A percentile compares a stretch with the other conserved stretches of the same genome.
Evolutionary conservation across 1,284 basidiomycete species (phyloP).

Genomic region (Ceratobasidium sp.): DNA sequence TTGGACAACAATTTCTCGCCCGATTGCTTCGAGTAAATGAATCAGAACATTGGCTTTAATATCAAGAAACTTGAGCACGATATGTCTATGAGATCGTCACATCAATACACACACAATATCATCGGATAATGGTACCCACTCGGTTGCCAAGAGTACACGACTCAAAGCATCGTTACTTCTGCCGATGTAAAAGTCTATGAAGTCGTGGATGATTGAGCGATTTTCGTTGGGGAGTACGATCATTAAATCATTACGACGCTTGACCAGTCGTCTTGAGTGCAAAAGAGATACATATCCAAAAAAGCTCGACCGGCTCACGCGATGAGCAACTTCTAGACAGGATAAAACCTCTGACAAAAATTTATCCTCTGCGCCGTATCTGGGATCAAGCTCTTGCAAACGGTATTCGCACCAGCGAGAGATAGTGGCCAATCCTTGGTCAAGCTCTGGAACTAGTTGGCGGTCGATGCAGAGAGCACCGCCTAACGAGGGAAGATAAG

Average conservation of each 20-base stretch:
- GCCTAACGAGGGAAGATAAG: not conserved
- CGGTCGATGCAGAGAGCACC: not conserved
- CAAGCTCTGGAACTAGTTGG: not conserved
- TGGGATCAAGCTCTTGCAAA: not conserved
- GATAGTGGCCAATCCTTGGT: not conserved
- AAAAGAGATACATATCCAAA: not conserved
- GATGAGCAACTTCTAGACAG: not conserved
- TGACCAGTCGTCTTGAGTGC: not conserved
- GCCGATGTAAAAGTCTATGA: not conserved
- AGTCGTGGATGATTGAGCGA: not conserved
- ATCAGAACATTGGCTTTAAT: conserved; percentile 31
- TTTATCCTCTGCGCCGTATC: not conserved
- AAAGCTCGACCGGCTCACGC: not conserved
- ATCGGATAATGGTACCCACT: not conserved
- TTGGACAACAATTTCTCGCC: conserved; percentile 31
- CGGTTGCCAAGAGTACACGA: not conserved
- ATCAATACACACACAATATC: not conserved
- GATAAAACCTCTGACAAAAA: not conserved
- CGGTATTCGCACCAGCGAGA: conserved; percentile 15
- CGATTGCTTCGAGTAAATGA: conserved; percentile 27
- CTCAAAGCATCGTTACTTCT: not conserved
- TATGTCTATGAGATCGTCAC: not conserved
- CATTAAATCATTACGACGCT: not conserved
- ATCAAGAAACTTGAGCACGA: conserved; percentile 2
- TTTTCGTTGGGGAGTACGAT: not conserved